Evolutionary conservation across 2,329 filamentous ascomycete genomes (phyloP), one percentile per base, ranked within the genome.

Genomic region (Penicillium sumatraense): DNA sequence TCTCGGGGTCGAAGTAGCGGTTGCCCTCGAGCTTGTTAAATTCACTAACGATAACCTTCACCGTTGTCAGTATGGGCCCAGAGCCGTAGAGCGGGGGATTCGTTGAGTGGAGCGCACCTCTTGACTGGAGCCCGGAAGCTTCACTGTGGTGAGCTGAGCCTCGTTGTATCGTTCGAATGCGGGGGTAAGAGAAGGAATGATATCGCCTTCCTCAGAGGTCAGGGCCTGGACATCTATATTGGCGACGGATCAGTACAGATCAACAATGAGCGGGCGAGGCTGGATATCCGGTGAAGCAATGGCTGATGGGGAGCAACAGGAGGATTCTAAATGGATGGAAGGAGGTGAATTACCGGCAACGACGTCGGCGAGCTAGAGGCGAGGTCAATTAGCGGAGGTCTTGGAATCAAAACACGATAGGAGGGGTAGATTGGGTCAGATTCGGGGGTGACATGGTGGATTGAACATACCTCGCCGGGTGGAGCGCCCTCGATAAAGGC

Each of bases 121-220:
- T 73, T 91, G 87, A 74, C 86, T 93, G 71, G 89, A 86, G 26
- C 92, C 92, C 0, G 93, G 93, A 53, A 99, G 85, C 82, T 96
- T 96, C 59, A 91, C 88, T 14, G 92, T 92, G 46, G 87, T 79
- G 74, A 97, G 89, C 76, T 99, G 95, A 75, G 93, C 89, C 77
- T 99, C 93, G 68, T 98, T 97, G 83, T 99, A 98, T 76, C 89
- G 91, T 77, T 93, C 83, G 73, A 96, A 96, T 0, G 95, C 92
- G 0, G 92, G 90, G 6, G 83, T 84, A 50, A 97, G 88, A 61
- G 89, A 86, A 57, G 86, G 79, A 52, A 93, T 78, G 58, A 95
- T 80, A 52, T 83, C 79, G 33, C 87, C 84, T 38, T 86, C 86
- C 64, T 89, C 86, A 59, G 85, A 80, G 16, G 92, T 91, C 40